Evolutionary conservation across 768 basidiomycete species (phyloP), one percentile per base, ranked within the genome.

Genomic region (Gymnopilus dilepis): DNA sequence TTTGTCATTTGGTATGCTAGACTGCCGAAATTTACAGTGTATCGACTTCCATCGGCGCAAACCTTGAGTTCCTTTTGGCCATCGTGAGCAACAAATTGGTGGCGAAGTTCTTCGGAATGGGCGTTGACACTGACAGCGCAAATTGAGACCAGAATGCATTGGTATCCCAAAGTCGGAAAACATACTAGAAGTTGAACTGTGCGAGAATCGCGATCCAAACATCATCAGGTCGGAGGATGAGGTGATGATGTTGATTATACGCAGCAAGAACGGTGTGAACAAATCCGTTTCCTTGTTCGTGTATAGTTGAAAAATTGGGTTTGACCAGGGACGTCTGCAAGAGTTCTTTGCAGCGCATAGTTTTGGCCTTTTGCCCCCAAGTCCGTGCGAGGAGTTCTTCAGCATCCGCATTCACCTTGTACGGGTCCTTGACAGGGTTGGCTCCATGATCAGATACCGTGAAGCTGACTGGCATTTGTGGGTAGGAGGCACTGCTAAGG

Each of bases 161-260:
- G 8, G 22, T n/a, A 13, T 13, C 13, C 19, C 5, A 15, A 0
- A 22, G 19, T 13, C 3, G 28, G 17, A 9, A 11, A 1, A 51
- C 67, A 33, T 26, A 71, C 70, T 67, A 77, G 56, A 74, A 68
- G 51, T 67, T 76, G 64, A 78, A 66, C 47, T 78, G 78, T 6
- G 58, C 61, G 4, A 77, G 58, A 54, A 78, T 77, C 2, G 76
- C 75, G 8, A 75, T 67, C 77, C 81, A 81, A 22, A 82, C 70
- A 38, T 72, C 70, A 31, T 72, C 69, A 2, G 68, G 63, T 56
- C 64, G 54, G 6, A 67, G 47, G 4, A 64, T 56, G 13, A 67
- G 58, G 19, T 65, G 63, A 12, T 63, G 63, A 40, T 67, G 66
- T 3, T 26, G 15, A 22, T 62, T 62, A 37, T 67, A 67, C 15